These are phyloP conservation scores for Astragalus membranaceus DNA, from an alignment of 306 rosid species.

Conservation along the genomic window DNA sequence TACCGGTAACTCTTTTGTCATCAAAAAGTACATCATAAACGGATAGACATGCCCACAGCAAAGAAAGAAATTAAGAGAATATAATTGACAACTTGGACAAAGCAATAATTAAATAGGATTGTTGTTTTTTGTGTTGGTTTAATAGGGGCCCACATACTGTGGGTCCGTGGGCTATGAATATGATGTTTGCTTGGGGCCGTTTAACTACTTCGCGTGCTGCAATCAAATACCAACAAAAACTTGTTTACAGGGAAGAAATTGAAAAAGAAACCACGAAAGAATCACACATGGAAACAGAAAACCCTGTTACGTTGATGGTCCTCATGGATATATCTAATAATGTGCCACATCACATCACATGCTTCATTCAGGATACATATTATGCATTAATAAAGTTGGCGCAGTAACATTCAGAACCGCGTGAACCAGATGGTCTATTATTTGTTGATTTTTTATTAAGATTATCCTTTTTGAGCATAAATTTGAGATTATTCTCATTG, in stretches of 20 bases:
- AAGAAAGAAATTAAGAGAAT: neutral
- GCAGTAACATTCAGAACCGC: no score
- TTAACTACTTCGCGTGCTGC: neutral
- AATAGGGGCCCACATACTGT: neutral
- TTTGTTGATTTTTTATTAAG: no score
- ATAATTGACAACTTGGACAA: neutral
- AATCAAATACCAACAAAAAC: neutral
- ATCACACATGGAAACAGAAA: neutral
- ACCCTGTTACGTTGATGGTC: neutral
- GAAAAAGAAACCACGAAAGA: neutral
- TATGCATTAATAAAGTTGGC: no score
- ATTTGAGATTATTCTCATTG: no score
- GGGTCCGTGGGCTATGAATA: neutral
- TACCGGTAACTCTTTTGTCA: no score
- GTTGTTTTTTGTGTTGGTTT: neutral
- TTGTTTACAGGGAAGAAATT: neutral
- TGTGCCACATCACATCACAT: no score
- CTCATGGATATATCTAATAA: no score
- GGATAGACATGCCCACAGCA: neutral
- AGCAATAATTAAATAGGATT: neutral
- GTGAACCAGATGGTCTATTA: no score
- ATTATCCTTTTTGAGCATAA: no score
- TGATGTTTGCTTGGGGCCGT: neutral
- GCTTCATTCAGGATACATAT: no score
- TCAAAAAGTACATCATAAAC: no score